Evolutionary conservation across 2,329 filamentous ascomycete genomes (phyloP), one percentile per base, ranked within the genome.

Genomic region (Bretziella fagacearum): DNA sequence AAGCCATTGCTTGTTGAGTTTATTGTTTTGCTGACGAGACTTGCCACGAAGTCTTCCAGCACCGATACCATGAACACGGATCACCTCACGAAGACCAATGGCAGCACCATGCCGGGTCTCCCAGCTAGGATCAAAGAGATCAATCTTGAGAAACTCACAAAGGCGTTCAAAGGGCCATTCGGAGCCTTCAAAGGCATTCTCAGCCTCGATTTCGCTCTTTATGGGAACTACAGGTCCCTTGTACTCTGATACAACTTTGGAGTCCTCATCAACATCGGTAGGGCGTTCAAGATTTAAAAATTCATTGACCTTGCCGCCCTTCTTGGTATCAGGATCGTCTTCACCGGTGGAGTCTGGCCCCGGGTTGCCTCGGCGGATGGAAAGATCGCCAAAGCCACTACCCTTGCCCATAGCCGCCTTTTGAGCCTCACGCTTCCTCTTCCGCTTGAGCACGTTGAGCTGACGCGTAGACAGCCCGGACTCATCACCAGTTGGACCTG

Each of bases 121-220:
- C 93, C 91, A 98, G 41, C 81, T 79, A 2, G 82, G 69, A 58
- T 98, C 89, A 55, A 98, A 96, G 1, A 98, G 70, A 58, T 98
- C 91, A 27, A 96, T 72, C 56, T 84, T 89, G 50, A 98, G 73
- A 56, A 95, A 91, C 52, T 96, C 91, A 60, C 86, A 95, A 29
- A 98, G 74, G 46, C 85, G 78, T 57, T 95, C 87, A 56, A 84
- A 95, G 0, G 91, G 91, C 91, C 91, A 98, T 58, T 93, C 84
- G 2, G 74, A 69, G 2, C 86, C 85, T 55, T 89, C 75, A 50
- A 83, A 72, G 54, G 81, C 76, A 11, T 81, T 73, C 49, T 93
- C 84, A 2, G 77, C 71, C 59, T 93, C 79, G 49, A 96, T 73
- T 48, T 91, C 76, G 0, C 89, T 85, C 60, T 94, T 91, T 58